Conservation (phyloP, 371 early-diverging fungal genomes). For the Apophysomyces elegans region DNA sequence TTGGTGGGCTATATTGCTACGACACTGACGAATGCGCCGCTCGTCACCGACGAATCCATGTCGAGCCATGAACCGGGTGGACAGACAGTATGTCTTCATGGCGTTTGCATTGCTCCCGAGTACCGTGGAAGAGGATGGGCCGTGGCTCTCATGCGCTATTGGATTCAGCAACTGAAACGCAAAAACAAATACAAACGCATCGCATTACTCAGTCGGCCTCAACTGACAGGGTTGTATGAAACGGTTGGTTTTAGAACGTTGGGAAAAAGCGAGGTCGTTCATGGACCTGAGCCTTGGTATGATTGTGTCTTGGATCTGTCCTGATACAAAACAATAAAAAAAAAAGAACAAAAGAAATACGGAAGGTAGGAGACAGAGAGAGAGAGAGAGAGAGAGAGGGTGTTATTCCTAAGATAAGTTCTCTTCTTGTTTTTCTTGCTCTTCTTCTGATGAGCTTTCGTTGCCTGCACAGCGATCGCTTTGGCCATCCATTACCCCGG, state of each 20-base stretch:
- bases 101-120: conserved; percentile 62
- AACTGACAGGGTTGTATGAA: conserved; percentile 61
- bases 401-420: too few relatives aligned
- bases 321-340: too few relatives aligned
- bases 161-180: conserved; percentile 45
- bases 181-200: conserved; percentile 50
- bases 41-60: conserved; percentile 74
- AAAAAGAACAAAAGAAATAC: too few relatives aligned
- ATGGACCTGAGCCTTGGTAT: conserved; percentile 71
- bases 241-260: conserved; percentile 62
- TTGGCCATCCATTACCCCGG: conserved; percentile 24
- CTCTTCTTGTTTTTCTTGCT: conserved; percentile 9
- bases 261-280: conserved; percentile 63
- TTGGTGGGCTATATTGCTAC: conserved; percentile 67
- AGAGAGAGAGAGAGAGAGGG: too few relatives aligned
- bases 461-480: not conserved
- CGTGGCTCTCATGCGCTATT: conserved; percentile 45
- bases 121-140: conserved; percentile 66
- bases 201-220: conserved; percentile 61
- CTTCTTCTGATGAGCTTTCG: not conserved
- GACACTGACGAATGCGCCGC: conserved; percentile 47
- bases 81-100: conserved; percentile 68
- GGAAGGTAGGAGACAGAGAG: too few relatives aligned
- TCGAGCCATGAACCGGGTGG: conserved; percentile 63
- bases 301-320: conserved; percentile 43